Evolutionary conservation across 148 eudicot species (phyloP).

Genomic region (Vaccinium macrocarpon): DNA sequence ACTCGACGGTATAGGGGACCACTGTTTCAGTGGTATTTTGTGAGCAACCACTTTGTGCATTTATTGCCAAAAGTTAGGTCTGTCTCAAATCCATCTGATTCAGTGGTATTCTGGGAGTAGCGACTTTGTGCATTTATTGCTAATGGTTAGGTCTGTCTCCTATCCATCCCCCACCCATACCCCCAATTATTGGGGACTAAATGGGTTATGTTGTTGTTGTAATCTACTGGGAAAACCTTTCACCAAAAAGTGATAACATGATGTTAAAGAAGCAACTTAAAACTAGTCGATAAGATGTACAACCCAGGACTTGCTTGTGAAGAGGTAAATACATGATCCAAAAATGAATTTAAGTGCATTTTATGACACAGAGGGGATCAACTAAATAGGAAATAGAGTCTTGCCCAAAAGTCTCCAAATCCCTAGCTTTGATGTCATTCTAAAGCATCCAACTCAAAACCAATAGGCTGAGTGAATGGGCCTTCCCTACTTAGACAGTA

Average conservation of each 20-base stretch:
- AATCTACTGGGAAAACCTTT: background rate
- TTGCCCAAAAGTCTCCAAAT: background rate
- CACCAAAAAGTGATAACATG: background rate
- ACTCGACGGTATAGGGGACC: no score
- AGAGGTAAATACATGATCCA: no score
- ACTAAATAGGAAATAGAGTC: background rate
- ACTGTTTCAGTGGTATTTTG: no score
- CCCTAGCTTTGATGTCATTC: background rate
- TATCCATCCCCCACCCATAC: no score
- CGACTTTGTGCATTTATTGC: no score
- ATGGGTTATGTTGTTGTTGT: no score
- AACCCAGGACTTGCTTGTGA: background rate
- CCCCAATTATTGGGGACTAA: no score
- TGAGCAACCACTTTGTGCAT: no score
- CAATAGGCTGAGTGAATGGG: background rate
- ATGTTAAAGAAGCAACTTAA: background rate
- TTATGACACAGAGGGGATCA: background rate
- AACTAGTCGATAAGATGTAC: slow-evolving; percentile 2
- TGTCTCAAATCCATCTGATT: no score
- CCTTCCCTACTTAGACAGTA: background rate
- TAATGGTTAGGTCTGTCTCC: no score
- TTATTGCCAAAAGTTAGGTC: no score
- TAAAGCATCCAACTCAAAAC: background rate
- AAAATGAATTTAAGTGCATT: background rate
- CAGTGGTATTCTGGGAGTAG: no score